Evolutionary conservation across 345 rosid genomes (phyloP), one percentile per base, ranked within the genome.

Genomic region (Eucalyptus sp.): DNA sequence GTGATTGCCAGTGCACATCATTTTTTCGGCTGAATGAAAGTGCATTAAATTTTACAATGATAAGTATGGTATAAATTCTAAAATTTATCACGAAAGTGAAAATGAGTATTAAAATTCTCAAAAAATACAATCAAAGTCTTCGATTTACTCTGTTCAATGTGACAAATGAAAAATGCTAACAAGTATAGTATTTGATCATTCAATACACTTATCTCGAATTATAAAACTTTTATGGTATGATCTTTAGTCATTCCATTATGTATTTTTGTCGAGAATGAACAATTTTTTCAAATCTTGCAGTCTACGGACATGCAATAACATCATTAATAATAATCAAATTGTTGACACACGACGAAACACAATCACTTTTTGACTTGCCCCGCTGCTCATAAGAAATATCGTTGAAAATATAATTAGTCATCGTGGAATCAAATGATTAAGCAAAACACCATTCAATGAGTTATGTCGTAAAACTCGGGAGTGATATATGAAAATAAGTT

Each of bases 401-500:
- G 8, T 27, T 5, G 33, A 6, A 29, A 62, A 62, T 7, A 60
- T 1, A 4, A 1, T 62, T 0, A 29, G 2, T 13, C 1, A 4
- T 13, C 4, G 0, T 13, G 15, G n/a, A 13, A 62, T 60, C 33
- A 29, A 62, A 29, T 62, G 8, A 62, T 58, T 12, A 13, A 29
- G 8, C 6, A 29, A 3, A 13, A 16, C 27, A 62, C 4, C 33
- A 11, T 11, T 62, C 3, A 3, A 62, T 6, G 17, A 13, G 33
- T 62, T 29, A 29, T 12, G 8, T 62, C 3, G 1, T 13, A 8
- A 27, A 62, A 62, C 41, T 62, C 1, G 17, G 1, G 3, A 62
- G 1, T 1, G 1, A 1, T 13, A 12, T 0, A 20, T 37, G 14
- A 37, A 10, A 37, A 37, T 4, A 2, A 1, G 48, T 14, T 1